These are phyloP conservation scores for Xylaria sp. DNA, from an alignment of 2,329 filamentous ascomycete genomes.

Conservation along the genomic window DNA sequence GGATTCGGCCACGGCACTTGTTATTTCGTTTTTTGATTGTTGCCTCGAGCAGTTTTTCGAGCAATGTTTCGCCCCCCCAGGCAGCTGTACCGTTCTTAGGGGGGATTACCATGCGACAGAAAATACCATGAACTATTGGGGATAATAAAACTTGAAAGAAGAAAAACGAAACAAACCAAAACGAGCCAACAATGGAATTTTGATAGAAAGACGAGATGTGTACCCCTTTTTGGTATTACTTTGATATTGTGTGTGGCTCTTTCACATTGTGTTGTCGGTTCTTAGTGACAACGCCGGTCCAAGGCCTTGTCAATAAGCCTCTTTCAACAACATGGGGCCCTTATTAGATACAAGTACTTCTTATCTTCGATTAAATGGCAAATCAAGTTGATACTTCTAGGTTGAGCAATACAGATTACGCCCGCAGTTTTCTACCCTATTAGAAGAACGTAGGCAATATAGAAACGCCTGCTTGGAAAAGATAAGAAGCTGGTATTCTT, in stretches of 20 bases:
- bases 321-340: slow-evolving; percentile 3
- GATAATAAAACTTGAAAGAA: not conserved
- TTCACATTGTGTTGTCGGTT: not conserved
- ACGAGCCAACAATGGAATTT: slow-evolving; percentile 24
- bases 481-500: slow-evolving; percentile 24
- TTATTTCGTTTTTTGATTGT: slow-evolving; percentile 6
- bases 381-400: not conserved
- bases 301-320: not conserved
- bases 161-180: not conserved
- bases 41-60: slow-evolving; percentile 29
- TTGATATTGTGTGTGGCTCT: slow-evolving; percentile 16
- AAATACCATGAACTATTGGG: not conserved
- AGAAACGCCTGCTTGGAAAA: slow-evolving; percentile 9
- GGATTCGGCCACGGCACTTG: slow-evolving; percentile 21
- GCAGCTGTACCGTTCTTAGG: slow-evolving; percentile 20
- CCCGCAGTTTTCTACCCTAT: not conserved
- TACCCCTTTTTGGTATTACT: slow-evolving; percentile 13
- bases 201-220: slow-evolving; percentile 21
- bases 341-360: not conserved
- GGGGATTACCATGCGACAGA: slow-evolving; percentile 17
- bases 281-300: not conserved
- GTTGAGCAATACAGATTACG: not conserved
- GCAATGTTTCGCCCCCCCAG: slow-evolving; percentile 21
- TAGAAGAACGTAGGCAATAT: not conserved
- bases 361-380: no score